Percentiles rank a stretch among this genome's conserved stretches.
phyloP scores from a whole-genome alignment of 139 green algal species.

The Chlamydomonas sphaeroides region DNA sequence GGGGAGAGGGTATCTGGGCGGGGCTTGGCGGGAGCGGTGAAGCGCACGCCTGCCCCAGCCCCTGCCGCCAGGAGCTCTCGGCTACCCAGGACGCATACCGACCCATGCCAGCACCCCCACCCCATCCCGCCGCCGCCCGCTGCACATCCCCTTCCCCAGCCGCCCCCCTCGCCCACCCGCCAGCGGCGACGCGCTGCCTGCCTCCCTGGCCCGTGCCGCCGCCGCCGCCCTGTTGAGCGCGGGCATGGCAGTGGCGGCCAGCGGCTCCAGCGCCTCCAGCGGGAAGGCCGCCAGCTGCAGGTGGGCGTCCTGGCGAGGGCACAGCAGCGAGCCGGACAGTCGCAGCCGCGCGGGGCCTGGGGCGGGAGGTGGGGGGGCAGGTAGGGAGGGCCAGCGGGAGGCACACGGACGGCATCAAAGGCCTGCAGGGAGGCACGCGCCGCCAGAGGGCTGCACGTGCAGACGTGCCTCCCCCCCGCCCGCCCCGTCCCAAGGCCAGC shows the following conservation, averaged over 20 bases:
- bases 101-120: too few relatives aligned
- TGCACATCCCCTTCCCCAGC: too few relatives aligned
- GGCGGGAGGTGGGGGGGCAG: neutral
- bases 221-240: constrained; percentile 55
- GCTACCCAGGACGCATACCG: too few relatives aligned
- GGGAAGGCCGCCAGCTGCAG: constrained; percentile 86
- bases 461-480: too few relatives aligned
- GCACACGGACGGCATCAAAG: too few relatives aligned
- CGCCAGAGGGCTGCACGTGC: too few relatives aligned
- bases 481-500: too few relatives aligned
- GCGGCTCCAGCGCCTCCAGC: constrained; percentile 71
- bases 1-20: neutral
- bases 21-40: neutral
- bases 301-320: constrained; percentile 78
- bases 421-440: too few relatives aligned
- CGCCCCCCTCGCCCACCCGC: constrained; percentile 1
- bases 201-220: neutral
- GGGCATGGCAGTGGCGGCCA: constrained; percentile 74
- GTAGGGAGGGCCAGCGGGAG: too few relatives aligned
- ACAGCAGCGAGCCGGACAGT: constrained; percentile 74
- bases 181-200: constrained; percentile 24
- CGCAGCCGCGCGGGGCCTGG: constrained; percentile 52
- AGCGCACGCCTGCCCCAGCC: too few relatives aligned
- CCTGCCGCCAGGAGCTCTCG: too few relatives aligned
- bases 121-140: too few relatives aligned